Evolutionary conservation across 768 basidiomycete genomes (phyloP).

Genomic region (Naganishia randhawae): DNA sequence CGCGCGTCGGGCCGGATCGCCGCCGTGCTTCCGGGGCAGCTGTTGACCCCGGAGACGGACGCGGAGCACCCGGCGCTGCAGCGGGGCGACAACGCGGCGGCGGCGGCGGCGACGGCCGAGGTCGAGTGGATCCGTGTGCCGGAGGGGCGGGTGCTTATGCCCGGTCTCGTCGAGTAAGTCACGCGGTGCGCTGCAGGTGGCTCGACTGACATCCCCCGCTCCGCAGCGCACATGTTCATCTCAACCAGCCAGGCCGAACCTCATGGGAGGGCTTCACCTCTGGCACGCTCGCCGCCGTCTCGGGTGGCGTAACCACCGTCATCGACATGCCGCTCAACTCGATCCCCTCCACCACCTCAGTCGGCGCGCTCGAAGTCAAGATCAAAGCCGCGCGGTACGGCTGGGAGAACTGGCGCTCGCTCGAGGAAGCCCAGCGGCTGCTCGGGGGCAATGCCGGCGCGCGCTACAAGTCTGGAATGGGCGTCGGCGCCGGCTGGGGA

Average conservation of each 20-base stretch:
- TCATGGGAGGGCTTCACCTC: constrained; percentile 93
- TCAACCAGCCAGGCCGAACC: constrained; percentile 88
- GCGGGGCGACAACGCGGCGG: no score
- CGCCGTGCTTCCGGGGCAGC: constrained; percentile 53
- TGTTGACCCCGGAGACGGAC: constrained; percentile 25
- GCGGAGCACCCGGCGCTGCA: constrained; percentile 33
- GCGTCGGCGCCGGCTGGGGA: constrained; percentile 25
- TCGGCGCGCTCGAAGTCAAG: constrained; percentile 69
- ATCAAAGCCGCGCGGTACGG: constrained; percentile 61
- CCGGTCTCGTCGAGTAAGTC: constrained; percentile 75
- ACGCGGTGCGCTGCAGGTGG: neutral
- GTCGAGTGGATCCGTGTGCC: constrained; percentile 56
- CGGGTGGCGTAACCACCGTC: constrained; percentile 90
- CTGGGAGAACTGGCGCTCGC: constrained; percentile 50
- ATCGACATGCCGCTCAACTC: constrained; percentile 99
- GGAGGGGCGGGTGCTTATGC: constrained; percentile 63
- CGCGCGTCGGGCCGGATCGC: constrained; percentile 61
- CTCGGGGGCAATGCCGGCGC: constrained; percentile 7
- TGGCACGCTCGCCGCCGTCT: constrained; percentile 82
- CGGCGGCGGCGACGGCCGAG: constrained; percentile 48
- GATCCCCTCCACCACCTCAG: constrained; percentile 89
- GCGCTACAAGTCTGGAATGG: constrained; percentile 15
- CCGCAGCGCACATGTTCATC: constrained; percentile 64
- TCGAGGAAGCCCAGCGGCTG: constrained; percentile 20
- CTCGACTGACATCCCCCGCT: neutral